Conservation (phyloP, 176 grass and related monocot species). For the Canna indica region DNA sequence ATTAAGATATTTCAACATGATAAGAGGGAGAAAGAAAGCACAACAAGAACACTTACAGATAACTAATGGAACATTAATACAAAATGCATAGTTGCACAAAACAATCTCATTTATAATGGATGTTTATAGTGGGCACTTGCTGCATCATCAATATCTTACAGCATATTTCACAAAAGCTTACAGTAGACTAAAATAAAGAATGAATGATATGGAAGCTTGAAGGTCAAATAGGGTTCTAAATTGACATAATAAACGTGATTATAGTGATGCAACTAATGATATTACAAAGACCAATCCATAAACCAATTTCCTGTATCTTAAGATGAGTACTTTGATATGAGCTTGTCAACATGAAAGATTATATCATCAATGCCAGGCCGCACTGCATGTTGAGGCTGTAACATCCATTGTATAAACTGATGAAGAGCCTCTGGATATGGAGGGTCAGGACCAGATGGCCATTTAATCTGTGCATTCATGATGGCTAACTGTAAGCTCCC, state of each 20-base stretch:
- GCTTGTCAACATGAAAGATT: constrained; percentile 91
- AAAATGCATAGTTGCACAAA: too few relatives aligned
- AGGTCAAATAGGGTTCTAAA: neutral
- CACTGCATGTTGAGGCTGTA: constrained; percentile 74
- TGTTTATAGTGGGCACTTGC: too few relatives aligned
- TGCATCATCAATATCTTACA: too few relatives aligned
- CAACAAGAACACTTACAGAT: too few relatives aligned
- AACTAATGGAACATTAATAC: too few relatives aligned
- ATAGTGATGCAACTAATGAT: neutral
- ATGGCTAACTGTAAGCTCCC: constrained; percentile 46
- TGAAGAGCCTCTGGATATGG: constrained; percentile 50
- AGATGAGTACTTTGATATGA: constrained; percentile 56
- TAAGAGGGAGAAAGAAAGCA: too few relatives aligned
- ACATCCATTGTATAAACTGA: constrained; percentile 82
- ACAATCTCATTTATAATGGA: too few relatives aligned
- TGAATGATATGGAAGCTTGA: neutral
- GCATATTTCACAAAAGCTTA: neutral
- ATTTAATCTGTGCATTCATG: constrained; percentile 70
- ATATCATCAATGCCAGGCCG: constrained; percentile 74
- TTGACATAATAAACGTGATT: neutral
- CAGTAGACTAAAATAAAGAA: too few relatives aligned
- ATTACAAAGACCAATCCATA: neutral
- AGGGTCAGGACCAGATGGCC: constrained; percentile 33
- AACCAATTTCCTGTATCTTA: constrained; percentile 31
- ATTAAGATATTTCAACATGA: too few relatives aligned